Evolutionary conservation across 129 eudicot species (phyloP).

Genomic region (Artemisia annua): DNA sequence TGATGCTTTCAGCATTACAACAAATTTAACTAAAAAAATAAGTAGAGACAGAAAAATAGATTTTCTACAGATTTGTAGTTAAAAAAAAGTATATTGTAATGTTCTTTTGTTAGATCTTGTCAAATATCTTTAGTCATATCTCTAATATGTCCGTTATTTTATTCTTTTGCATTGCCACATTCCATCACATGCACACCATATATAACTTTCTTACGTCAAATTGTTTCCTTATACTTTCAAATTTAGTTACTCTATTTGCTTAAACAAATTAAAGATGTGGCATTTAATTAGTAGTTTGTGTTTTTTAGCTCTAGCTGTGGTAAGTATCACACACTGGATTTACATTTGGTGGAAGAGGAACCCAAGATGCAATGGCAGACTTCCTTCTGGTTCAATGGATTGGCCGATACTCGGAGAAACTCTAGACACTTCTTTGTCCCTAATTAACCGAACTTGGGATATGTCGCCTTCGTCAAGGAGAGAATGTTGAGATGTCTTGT

Average conservation of each 20-base stretch:
- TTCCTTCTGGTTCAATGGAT: conserved; percentile 48
- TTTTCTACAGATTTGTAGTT: too few relatives aligned
- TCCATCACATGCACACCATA: conserved; percentile 14
- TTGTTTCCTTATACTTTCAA: too few relatives aligned
- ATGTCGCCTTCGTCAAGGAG: conserved; percentile 55
- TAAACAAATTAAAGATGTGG: conserved; percentile 34
- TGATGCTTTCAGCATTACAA: too few relatives aligned
- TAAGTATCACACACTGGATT: conserved; percentile 52
- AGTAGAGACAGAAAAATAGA: too few relatives aligned
- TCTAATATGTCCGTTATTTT: too few relatives aligned
- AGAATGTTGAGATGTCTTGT: too few relatives aligned
- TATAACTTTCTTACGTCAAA: conserved; percentile 17
- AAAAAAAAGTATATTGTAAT: too few relatives aligned
- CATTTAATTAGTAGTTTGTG: conserved; percentile 24
- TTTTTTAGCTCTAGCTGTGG: conserved; percentile 35
- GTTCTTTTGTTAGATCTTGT: too few relatives aligned
- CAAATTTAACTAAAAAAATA: too few relatives aligned
- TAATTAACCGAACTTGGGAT: conserved; percentile 38
- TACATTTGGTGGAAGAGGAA: conserved; percentile 55
- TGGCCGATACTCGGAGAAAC: conserved; percentile 77
- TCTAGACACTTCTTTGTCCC: conserved; percentile 61
- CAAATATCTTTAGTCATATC: too few relatives aligned
- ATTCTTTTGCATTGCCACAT: too few relatives aligned
- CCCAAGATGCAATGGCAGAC: conserved; percentile 66
- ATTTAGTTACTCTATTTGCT: too few relatives aligned